Evolutionary conservation across 2,329 filamentous ascomycete genomes (phyloP).

Genomic region (Sporothrix protearum): DNA sequence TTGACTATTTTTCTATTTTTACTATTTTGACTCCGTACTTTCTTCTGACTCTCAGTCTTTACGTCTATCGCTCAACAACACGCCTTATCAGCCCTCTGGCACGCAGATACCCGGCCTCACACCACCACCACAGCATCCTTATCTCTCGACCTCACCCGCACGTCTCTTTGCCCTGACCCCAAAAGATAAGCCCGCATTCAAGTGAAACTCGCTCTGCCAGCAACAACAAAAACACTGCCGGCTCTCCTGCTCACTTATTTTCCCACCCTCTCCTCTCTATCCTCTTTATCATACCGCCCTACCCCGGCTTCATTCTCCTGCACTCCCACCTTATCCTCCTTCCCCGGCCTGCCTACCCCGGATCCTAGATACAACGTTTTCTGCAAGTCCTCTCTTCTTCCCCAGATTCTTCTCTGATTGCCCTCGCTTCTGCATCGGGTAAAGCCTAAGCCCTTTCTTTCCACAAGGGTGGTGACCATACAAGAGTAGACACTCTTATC

Average conservation of each 20-base stretch:
- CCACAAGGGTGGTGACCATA: not conserved
- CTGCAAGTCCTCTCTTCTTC: not conserved
- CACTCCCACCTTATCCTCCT: not conserved
- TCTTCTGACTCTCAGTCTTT: not conserved
- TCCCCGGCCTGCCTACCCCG: slow-evolving; percentile 18
- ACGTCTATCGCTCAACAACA: not conserved
- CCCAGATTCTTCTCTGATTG: slow-evolving; percentile 17
- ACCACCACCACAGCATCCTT: not conserved
- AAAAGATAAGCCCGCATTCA: slow-evolving; percentile 11
- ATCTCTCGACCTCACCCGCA: not conserved
- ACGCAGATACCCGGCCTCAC: not conserved
- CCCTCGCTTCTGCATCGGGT: slow-evolving; percentile 9
- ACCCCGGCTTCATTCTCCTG: not conserved
- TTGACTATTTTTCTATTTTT: not conserved
- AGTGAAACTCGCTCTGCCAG: not conserved
- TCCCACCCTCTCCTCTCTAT: not conserved
- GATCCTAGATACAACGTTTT: slow-evolving; percentile 12
- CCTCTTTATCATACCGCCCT: not conserved
- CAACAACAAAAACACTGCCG: not conserved
- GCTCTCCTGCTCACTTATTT: not conserved
- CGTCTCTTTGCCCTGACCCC: not conserved
- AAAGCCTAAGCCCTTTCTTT: not conserved
- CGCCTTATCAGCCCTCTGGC: not conserved
- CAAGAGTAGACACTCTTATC: not conserved
- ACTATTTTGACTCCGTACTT: too few relatives aligned